Evolutionary conservation across 179 eudicot species (phyloP), one percentile per base, ranked within the genome.

Genomic region (Dionaea muscipula): DNA sequence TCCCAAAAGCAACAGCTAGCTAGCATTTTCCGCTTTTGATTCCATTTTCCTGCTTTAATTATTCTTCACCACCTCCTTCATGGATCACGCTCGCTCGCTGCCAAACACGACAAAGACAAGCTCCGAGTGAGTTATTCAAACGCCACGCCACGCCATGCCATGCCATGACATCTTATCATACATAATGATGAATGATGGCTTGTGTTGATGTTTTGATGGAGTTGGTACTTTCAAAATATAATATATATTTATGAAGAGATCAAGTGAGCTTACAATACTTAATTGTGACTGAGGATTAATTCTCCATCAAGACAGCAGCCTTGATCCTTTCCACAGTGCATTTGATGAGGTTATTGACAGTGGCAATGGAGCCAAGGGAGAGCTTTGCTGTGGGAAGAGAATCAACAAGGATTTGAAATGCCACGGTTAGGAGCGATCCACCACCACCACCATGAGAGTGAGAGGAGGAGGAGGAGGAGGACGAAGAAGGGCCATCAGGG

Each of bases 341-440:
- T 53, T 66, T 66, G 47, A 88, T 82, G 21, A 88, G 68, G 63
- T 73, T 82, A 55, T 88, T 85, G 38, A 82, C 91, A 14, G 87
- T 78, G 0, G 91, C 85, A 15, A 88, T 83, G 4, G 94, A 81
- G 11, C 86, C 91, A 26, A 80, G 62, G 11, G 87, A 80, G 28
- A 85, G 83, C 70, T 81, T 78, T 15, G 96, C 96, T 9, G 96
- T 87, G 2, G 96, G 96, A 46, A 85, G 85, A 9, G 97, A 90
- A 65, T 90, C 97, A 20, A 90, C 97, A 44, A 90, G 50, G 56
- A 90, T 90, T 71, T 90, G 97, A 57, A 90, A 90, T 0, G 97
- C 97, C 4, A 90, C 97, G 0, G 97, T 90, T 8, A 91, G 72
- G 35, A 91, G 71, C 1, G 96, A 84, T 15, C 98, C 97, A 14